phyloP scores from a whole-genome alignment of 805 yeast species.

The Teunomyces panamensis region DNA sequence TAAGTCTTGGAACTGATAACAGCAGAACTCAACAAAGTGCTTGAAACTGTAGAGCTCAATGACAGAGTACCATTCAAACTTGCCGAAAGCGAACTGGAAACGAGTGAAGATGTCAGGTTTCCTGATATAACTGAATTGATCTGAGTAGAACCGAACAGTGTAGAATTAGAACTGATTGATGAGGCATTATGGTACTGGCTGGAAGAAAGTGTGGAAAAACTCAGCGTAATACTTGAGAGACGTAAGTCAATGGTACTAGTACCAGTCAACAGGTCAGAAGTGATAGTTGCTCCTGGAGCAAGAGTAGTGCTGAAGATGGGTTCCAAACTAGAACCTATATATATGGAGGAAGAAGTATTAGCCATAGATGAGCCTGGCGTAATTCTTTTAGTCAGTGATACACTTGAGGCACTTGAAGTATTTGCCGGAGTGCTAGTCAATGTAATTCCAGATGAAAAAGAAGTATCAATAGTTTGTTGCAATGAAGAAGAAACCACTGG shows the following conservation, averaged over 20 bases:
- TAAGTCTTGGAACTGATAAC: neutral
- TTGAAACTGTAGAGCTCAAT: constrained; percentile 2
- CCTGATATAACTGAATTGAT: too few species aligned
- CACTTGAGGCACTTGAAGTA: neutral
- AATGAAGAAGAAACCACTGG: constrained; percentile 21
- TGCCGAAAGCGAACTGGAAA: neutral
- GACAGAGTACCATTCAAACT: neutral
- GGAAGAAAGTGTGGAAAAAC: neutral
- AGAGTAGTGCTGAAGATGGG: neutral
- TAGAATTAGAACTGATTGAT: neutral
- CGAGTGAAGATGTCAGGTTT: neutral
- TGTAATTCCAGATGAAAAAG: constrained; percentile 17
- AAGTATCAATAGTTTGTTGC: constrained; percentile 21
- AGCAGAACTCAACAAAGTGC: constrained; percentile 1
- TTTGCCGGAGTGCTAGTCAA: neutral
- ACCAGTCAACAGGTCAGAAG: neutral
- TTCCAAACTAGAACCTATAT: neutral
- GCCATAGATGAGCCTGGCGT: neutral
- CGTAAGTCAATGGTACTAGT: constrained; percentile 7
- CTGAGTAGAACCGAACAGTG: neutral
- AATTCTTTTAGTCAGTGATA: neutral
- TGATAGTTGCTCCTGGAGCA: neutral
- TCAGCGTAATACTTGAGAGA: neutral
- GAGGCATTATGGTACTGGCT: neutral
- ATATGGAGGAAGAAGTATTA: neutral